A percentile compares a stretch with the other conserved stretches of the same genome.
These are phyloP conservation scores for Fusarium transvaalense DNA, from an alignment of 2,329 filamentous ascomycete species.

Conservation along the genomic window DNA sequence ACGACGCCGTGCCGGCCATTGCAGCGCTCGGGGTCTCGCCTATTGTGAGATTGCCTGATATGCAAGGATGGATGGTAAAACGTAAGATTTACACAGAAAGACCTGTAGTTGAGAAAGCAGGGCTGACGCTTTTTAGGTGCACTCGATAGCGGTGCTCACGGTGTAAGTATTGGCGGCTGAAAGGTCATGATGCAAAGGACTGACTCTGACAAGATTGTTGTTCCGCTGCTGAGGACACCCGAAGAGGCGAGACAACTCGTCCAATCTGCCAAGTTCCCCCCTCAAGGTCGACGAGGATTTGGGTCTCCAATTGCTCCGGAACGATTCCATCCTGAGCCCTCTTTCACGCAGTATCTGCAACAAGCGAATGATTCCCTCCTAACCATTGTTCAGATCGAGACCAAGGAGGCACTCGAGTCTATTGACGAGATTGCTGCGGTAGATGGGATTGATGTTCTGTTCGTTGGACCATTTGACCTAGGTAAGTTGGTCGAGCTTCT, in stretches of 20 bases:
- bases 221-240: slow-evolving; percentile 59
- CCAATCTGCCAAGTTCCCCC: slow-evolving; percentile 64
- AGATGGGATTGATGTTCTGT: slow-evolving; percentile 71
- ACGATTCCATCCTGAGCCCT: slow-evolving; percentile 59
- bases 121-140: slow-evolving; percentile 52
- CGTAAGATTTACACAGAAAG: slow-evolving; percentile 43
- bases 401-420: slow-evolving; percentile 69
- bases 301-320: slow-evolving; percentile 62
- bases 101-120: neutral
- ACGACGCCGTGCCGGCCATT: slow-evolving; percentile 66
- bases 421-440: slow-evolving; percentile 73
- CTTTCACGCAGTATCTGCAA: slow-evolving; percentile 62
- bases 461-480: slow-evolving; percentile 75
- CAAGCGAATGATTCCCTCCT: slow-evolving; percentile 66
- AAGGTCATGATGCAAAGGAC: neutral
- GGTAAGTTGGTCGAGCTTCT: slow-evolving; percentile 51
- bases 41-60: slow-evolving; percentile 66
- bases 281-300: slow-evolving; percentile 62
- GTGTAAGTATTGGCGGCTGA: slow-evolving; percentile 52
- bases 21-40: slow-evolving; percentile 60
- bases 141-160: slow-evolving; percentile 64
- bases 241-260: slow-evolving; percentile 62
- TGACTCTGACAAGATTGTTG: slow-evolving; percentile 56
- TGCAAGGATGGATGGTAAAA: slow-evolving; percentile 62
- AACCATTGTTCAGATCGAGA: slow-evolving; percentile 77